phyloP scores from a whole-genome alignment of 2,329 filamentous ascomycete species.

The Apiospora aurea region DNA sequence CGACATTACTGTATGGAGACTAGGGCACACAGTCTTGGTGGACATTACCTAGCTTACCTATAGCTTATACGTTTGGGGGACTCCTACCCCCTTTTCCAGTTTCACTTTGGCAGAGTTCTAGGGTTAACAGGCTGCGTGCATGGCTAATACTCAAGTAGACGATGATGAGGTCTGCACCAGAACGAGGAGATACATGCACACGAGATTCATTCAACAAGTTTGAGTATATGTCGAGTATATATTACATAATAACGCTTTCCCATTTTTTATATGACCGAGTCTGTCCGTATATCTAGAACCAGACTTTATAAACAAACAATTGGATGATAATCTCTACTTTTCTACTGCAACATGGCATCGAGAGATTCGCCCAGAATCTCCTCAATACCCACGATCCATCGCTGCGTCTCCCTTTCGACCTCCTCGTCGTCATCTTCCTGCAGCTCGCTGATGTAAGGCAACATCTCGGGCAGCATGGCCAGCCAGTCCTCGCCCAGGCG shows the following conservation, averaged over 20 bases:
- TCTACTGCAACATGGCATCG: conserved; percentile 87
- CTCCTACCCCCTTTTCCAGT: background rate
- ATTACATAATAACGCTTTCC: background rate
- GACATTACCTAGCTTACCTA: background rate
- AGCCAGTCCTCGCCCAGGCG: conserved; percentile 91
- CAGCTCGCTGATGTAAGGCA: conserved; percentile 93
- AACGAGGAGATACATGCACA: too few species aligned
- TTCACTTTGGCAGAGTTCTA: background rate
- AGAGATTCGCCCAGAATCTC: conserved; percentile 87
- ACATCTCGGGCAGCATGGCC: conserved; percentile 88
- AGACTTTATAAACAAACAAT: background rate
- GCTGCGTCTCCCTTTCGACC: conserved; percentile 87
- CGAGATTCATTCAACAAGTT: background rate
- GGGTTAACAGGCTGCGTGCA: background rate
- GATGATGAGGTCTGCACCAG: too few species aligned
- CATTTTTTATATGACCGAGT: conserved; percentile 1
- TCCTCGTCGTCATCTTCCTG: conserved; percentile 96
- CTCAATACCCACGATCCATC: conserved; percentile 92
- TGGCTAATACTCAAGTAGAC: background rate
- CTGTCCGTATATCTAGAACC: background rate
- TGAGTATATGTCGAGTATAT: background rate
- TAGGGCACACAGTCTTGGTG: background rate
- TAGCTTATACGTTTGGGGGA: background rate
- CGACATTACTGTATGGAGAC: background rate
- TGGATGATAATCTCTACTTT: background rate